Percentiles rank a stretch among this genome's conserved stretches.
Conservation (phyloP, 352 stramenopile species). For the Peronospora tabacina region DNA sequence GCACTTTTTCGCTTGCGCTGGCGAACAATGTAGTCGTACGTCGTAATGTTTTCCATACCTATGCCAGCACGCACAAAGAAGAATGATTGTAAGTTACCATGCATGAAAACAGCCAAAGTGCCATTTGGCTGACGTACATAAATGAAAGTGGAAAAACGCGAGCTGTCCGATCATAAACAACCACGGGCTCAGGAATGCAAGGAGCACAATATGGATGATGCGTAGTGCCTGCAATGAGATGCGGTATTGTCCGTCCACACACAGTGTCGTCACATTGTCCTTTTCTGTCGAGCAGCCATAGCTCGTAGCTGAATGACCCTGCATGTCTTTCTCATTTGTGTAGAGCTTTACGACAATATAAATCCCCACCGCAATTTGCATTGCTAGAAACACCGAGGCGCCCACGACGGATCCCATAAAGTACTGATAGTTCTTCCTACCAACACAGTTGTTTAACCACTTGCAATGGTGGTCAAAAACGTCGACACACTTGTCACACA, state of each 20-base stretch:
- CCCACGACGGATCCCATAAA: constrained; percentile 71
- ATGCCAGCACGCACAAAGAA: constrained; percentile 3
- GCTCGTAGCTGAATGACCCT: constrained; percentile 40
- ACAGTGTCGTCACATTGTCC: constrained; percentile 39
- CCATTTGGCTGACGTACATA: constrained; percentile 45
- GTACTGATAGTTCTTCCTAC: constrained; percentile 79
- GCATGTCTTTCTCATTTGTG: constrained; percentile 37
- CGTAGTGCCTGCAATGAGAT: constrained; percentile 51
- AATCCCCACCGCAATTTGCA: constrained; percentile 65
- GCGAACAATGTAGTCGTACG: constrained; percentile 84
- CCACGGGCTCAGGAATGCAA: constrained; percentile 62
- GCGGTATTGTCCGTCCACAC: constrained; percentile 41
- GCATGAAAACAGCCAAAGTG: background rate
- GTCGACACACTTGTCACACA: constrained; percentile 94
- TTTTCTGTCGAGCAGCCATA: constrained; percentile 55
- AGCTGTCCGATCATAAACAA: constrained; percentile 76
- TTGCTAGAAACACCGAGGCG: constrained; percentile 48
- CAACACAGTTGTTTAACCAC: constrained; percentile 95
- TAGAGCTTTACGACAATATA: constrained; percentile 53
- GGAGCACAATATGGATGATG: constrained; percentile 54
- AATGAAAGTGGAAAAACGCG: constrained; percentile 73
- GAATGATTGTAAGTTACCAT: background rate
- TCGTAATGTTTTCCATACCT: constrained; percentile 79
- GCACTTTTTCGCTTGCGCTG: constrained; percentile 70
- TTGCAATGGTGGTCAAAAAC: constrained; percentile 97